phyloP scores from a whole-genome alignment of 2,329 filamentous ascomycete genomes.

The Graphilbum ipis-grandicollis region DNA sequence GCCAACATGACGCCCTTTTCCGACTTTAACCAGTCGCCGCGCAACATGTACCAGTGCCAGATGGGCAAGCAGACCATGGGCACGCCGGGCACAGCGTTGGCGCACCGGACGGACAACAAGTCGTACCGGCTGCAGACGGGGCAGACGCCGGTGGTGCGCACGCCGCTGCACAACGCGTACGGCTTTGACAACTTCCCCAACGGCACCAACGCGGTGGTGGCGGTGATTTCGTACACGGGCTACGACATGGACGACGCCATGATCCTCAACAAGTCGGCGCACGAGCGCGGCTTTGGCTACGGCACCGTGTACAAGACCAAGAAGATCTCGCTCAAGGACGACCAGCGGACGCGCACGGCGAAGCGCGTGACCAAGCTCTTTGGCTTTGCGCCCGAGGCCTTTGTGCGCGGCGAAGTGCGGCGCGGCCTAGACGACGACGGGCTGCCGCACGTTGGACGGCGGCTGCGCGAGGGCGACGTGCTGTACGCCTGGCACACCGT shows the following conservation, averaged over 20 bases:
- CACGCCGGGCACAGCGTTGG: conserved; percentile 70
- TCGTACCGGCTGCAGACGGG: conserved; percentile 87
- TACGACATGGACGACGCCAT: conserved; percentile 99
- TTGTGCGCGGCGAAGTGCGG: conserved; percentile 53
- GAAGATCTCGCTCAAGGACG: conserved; percentile 71
- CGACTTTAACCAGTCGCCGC: conserved; percentile 93
- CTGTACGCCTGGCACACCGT: conserved; percentile 86
- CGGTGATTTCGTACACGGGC: conserved; percentile 95
- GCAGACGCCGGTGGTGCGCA: conserved; percentile 83
- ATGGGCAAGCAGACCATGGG: conserved; percentile 99
- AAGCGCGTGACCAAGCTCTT: conserved; percentile 68
- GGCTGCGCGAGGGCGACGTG: conserved; percentile 64
- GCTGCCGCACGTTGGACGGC: conserved; percentile 61
- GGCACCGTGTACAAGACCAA: conserved; percentile 98
- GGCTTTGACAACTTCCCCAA: conserved; percentile 97
- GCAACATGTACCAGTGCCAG: conserved; percentile 99
- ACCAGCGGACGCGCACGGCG: conserved; percentile 46
- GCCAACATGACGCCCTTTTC: conserved; percentile 99
- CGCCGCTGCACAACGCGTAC: conserved; percentile 88
- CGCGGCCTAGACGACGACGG: conserved; percentile 73
- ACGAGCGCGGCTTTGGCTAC: conserved; percentile 89
- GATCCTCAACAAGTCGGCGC: conserved; percentile 95
- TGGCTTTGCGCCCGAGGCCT: conserved; percentile 68
- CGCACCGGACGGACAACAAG: conserved; percentile 92
- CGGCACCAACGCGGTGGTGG: conserved; percentile 85